phyloP scores from a whole-genome alignment of 108 stramenopile species.

The Schizochytrium sp. region DNA sequence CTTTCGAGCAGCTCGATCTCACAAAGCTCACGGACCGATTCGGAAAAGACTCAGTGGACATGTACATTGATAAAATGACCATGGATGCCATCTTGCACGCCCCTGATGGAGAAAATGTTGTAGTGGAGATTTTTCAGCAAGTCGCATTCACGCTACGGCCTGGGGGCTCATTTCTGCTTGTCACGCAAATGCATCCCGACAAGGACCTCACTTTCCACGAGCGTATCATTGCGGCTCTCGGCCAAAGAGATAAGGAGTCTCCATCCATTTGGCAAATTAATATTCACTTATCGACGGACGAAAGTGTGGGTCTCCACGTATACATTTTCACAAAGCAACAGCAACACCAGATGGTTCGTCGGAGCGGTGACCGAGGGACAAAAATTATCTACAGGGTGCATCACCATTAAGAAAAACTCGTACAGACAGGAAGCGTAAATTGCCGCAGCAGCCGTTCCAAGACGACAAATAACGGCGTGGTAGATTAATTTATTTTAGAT shows the following conservation, averaged over 20 bases:
- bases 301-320: background rate
- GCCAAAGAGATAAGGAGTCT: background rate
- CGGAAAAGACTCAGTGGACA: background rate
- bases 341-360: background rate
- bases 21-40: background rate
- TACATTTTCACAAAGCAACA: background rate
- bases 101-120: background rate
- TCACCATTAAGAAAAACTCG: background rate
- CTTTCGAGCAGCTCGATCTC: background rate
- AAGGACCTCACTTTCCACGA: background rate
- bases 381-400: background rate
- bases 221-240: background rate
- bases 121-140: background rate
- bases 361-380: background rate
- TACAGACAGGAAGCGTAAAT: too few species aligned
- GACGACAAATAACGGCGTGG: too few species aligned
- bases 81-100: slow-evolving; percentile 4
- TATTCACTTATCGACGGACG: background rate
- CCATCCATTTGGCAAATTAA: background rate
- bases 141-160: background rate
- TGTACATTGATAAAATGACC: slow-evolving; percentile 12
- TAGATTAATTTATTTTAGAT: too few species aligned
- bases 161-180: background rate
- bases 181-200: background rate
- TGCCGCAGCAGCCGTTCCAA: too few species aligned